Base-by-base conservation (phyloP, 164 flowering plant species). In the Platanus orientalis region DNA sequence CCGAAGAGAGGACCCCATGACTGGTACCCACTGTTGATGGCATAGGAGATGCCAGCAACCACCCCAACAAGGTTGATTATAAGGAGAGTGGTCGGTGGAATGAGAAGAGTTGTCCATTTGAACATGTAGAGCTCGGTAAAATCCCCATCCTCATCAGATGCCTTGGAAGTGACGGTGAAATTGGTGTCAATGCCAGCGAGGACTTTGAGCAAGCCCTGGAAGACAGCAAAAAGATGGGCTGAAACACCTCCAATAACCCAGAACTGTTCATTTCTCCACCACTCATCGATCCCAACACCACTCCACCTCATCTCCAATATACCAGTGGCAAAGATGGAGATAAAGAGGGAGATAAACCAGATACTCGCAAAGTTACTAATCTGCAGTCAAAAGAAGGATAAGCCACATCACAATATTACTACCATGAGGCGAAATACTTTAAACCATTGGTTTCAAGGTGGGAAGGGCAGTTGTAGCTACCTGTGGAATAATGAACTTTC, bases 401-500 rank as follows among this genome's bases (percentile, higher is more conserved):
- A 42, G 3, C 28, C n/a, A 40, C 12, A 21, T 28, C 29, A 12
- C 28, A 7, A 26, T 39, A 56, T 14, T 45, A 16, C 19, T 16
- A 14, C 42, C 4, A 45, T 4, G 49, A 45, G 19, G 25, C 11
- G 17, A 45, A 19, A 45, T 45, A 2, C 7, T 27, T 1, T 0
- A 49, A 29, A 19, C 6, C 20, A 39, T 19, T 13, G 55, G 9
- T 14, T 13, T 23, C 44, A 21, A 17, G 25, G 58, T 7, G 44
- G 54, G 20, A 13, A 51, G 45, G 39, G 11, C 12, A 14, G n/a
- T 28, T 14, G 11, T 10, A 24, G 6, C 12, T 71, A 80, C 84
- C 81, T 77, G 73, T 9, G 84, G 84, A 45, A 78, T 79, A 57
- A 80, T 80, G 61, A 80, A 80, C 66, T 80, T 78, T 26, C 81